A percentile compares a stretch with the other conserved stretches of the same genome.
These are phyloP conservation scores for Calocybe cyanea DNA, from an alignment of 768 basidiomycete species.

Conservation along the genomic window DNA sequence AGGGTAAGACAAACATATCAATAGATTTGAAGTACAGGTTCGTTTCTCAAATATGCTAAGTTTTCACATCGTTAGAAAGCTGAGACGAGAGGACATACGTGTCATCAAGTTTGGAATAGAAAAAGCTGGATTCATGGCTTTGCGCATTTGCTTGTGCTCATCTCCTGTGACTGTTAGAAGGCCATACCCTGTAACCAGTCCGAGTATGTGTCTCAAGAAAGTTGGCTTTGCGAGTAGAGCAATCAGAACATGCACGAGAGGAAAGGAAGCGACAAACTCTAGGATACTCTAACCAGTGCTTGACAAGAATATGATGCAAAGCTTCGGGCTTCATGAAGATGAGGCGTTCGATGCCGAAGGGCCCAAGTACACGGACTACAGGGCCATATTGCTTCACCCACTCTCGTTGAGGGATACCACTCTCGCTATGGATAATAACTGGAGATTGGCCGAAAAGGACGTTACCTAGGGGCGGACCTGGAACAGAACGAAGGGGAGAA, in stretches of 20 bases:
- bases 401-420: constrained; percentile 41
- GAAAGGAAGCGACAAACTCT: constrained; percentile 28
- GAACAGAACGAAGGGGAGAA: constrained; percentile 35
- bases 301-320: constrained; percentile 37
- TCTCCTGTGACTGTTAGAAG: constrained; percentile 47
- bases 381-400: constrained; percentile 46
- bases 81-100: constrained; percentile 20
- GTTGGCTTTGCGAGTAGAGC: constrained; percentile 31
- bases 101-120: constrained; percentile 40
- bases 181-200: constrained; percentile 41
- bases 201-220: constrained; percentile 39
- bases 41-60: constrained; percentile 29
- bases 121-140: constrained; percentile 50
- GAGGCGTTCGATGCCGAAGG: constrained; percentile 41
- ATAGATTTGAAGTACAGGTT: constrained; percentile 47
- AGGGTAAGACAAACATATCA: constrained; percentile 29
- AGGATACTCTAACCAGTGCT: constrained; percentile 43
- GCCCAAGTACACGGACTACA: constrained; percentile 40
- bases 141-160: constrained; percentile 47
- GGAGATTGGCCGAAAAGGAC: constrained; percentile 35
- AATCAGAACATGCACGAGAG: constrained; percentile 26
- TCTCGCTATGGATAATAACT: constrained; percentile 32
- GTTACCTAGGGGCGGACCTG: constrained; percentile 32
- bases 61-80: constrained; percentile 18
- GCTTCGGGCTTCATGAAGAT: constrained; percentile 43